A percentile compares a stretch with the other conserved stretches of the same genome.
Conservation (phyloP, 345 rosid species). For the Syzygium grande region DNA sequence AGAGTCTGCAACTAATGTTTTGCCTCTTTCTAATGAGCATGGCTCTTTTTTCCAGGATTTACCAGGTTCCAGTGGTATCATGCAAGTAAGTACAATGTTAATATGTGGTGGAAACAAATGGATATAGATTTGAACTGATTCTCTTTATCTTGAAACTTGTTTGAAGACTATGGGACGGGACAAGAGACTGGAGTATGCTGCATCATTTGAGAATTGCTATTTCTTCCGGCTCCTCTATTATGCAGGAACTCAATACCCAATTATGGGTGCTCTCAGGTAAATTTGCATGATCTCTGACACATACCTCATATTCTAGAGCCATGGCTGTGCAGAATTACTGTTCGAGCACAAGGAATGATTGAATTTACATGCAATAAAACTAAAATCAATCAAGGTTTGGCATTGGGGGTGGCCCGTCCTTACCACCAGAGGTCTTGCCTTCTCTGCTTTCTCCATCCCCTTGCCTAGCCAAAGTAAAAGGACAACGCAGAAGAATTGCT, state of each 20-base stretch:
- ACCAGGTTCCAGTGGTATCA: slow-evolving; percentile 84
- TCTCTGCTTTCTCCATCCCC: neutral
- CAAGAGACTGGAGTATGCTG: slow-evolving; percentile 81
- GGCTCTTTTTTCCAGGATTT: slow-evolving; percentile 50
- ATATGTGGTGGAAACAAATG: neutral
- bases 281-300: neutral
- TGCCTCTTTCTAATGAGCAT: neutral
- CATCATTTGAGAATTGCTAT: slow-evolving; percentile 78
- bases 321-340: neutral
- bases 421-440: neutral
- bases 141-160: neutral
- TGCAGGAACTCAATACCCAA: slow-evolving; percentile 91
- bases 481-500: neutral
- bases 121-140: neutral
- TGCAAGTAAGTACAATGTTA: slow-evolving; percentile 66
- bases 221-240: slow-evolving; percentile 86
- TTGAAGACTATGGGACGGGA: slow-evolving; percentile 87
- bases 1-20: neutral
- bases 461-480: neutral
- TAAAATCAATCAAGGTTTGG: neutral
- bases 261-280: slow-evolving; percentile 94
- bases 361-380: neutral
- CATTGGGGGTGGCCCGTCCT: neutral
- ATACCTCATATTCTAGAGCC: neutral
- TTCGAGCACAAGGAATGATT: neutral